These are phyloP conservation scores for Cutaneotrichosporon cyanovorans DNA, from an alignment of 1,284 basidiomycete species.

Conservation along the genomic window DNA sequence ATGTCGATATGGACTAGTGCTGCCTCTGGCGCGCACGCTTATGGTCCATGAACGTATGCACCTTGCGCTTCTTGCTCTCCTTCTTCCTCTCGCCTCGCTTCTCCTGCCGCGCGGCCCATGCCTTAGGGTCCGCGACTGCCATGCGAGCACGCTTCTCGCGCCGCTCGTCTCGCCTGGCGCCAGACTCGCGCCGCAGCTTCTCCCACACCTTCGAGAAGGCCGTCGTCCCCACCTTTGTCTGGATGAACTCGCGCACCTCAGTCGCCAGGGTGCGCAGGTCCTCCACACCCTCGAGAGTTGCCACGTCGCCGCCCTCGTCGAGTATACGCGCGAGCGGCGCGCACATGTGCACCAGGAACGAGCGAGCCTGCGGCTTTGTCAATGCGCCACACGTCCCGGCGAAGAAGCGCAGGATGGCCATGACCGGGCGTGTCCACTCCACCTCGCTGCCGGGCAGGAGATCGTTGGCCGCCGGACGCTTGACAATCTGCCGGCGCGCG, in stretches of 20 bases:
- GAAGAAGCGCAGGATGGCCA: constrained; percentile 83
- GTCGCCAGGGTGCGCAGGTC: constrained; percentile 72
- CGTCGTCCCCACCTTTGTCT: constrained; percentile 73
- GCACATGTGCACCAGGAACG: constrained; percentile 74
- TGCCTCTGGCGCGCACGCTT: constrained; percentile 2
- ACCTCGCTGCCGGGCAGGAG: constrained; percentile 44
- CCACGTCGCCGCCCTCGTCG: constrained; percentile 60
- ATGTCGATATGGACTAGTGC: background rate
- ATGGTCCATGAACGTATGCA: constrained; percentile 32
- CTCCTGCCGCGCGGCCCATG: constrained; percentile 61
- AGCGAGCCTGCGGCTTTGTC: constrained; percentile 53
- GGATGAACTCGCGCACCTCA: constrained; percentile 83
- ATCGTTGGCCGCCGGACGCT: constrained; percentile 42
- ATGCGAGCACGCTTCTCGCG: constrained; percentile 47
- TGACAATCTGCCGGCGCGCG: constrained; percentile 50
- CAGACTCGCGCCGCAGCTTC: constrained; percentile 63
- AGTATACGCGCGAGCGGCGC: constrained; percentile 77
- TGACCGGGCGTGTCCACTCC: constrained; percentile 71
- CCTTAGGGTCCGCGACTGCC: constrained; percentile 31
- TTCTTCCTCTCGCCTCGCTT: constrained; percentile 71
- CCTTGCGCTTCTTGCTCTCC: constrained; percentile 72
- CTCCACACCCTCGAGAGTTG: constrained; percentile 57
- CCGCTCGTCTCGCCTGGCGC: constrained; percentile 64
- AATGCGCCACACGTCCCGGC: constrained; percentile 78
- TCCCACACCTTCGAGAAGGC: constrained; percentile 73